Conservation (phyloP, 495 filamentous ascomycete species). For the Penicillium silybi region DNA sequence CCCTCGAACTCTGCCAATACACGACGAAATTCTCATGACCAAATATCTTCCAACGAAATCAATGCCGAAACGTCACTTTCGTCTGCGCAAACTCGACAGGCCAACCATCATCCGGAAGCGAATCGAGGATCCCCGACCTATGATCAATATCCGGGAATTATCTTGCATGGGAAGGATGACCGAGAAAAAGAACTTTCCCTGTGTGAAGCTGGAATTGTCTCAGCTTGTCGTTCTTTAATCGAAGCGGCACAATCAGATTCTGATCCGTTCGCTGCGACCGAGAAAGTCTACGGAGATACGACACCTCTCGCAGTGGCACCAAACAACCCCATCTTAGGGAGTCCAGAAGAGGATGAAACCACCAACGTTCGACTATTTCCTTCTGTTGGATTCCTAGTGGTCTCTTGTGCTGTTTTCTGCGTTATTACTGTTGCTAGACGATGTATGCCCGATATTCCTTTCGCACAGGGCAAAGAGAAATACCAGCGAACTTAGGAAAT, state of each 20-base stretch:
- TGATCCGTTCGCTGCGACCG: neutral
- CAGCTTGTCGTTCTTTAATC: neutral
- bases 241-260: neutral
- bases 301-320: neutral
- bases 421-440: neutral
- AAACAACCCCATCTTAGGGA: too few species aligned
- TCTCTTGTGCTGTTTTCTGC: neutral
- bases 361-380: neutral
- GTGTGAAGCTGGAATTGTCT: neutral
- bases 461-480: neutral
- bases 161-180: neutral
- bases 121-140: neutral
- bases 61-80: neutral
- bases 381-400: neutral
- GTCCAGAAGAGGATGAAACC: neutral
- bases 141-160: neutral
- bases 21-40: neutral
- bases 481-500: neutral
- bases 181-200: neutral
- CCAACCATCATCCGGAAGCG: neutral
- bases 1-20: neutral
- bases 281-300: neutral
- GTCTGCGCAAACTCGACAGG: neutral
- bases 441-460: neutral
- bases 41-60: neutral